These are phyloP conservation scores for Fraxinus velutina DNA, from an alignment of 305 asterid species.

Conservation along the genomic window DNA sequence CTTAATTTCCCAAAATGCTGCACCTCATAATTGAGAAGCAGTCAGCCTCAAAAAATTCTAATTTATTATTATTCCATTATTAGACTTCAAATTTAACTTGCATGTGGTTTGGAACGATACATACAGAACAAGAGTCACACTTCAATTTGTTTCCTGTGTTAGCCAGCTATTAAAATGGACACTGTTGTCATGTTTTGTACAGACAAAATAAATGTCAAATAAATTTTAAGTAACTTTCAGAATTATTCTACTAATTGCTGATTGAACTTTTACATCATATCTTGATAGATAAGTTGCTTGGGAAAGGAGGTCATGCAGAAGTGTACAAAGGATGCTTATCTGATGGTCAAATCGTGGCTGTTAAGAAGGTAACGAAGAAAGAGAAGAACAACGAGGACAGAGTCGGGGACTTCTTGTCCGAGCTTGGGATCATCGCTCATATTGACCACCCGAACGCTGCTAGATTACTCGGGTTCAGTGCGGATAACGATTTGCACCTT, in stretches of 20 bases:
- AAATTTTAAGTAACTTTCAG: conserved; percentile 12
- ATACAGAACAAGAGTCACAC: conserved; percentile 9
- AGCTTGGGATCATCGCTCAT: conserved; percentile 92
- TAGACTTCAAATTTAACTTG: not conserved
- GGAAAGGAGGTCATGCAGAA: conserved; percentile 97
- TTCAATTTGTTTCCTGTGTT: not conserved
- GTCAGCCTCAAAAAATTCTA: conserved; percentile 11
- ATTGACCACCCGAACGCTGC: conserved; percentile 86
- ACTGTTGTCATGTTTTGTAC: conserved; percentile 5
- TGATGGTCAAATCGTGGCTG: conserved; percentile 83
- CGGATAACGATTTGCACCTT: conserved; percentile 71
- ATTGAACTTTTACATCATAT: conserved; percentile 17
- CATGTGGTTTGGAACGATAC: not conserved
- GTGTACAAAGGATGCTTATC: conserved; percentile 79
- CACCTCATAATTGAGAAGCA: conserved; percentile 7
- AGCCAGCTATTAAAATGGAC: not conserved
- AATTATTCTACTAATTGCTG: conserved; percentile 24
- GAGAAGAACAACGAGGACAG: conserved; percentile 70
- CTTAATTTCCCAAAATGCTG: not conserved
- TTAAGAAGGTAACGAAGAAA: conserved; percentile 66
- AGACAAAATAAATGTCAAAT: conserved; percentile 5
- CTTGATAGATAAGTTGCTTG: conserved; percentile 69
- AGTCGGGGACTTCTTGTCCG: conserved; percentile 80
- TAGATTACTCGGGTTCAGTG: conserved; percentile 77
- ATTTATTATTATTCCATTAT: conserved; percentile 10